Conservation (phyloP, 192 early-diverging fungal species). For the Backusella australiensis region DNA sequence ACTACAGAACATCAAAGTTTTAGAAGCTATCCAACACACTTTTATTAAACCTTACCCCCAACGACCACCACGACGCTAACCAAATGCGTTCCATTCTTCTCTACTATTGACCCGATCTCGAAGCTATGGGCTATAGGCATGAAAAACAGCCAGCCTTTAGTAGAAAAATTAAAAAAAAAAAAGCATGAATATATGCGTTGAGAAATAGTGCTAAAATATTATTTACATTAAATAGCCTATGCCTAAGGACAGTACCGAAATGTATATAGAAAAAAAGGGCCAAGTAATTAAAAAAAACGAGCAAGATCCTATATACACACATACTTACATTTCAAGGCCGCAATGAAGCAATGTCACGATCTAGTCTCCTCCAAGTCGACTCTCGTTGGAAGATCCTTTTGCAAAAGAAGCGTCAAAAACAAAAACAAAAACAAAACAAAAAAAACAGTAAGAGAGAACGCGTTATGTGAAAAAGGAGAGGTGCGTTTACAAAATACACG, state of each 20-base stretch:
- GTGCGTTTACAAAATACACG: neutral
- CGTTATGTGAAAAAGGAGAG: neutral
- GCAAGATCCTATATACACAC: neutral
- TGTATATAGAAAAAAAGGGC: neutral
- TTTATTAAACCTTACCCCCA: neutral
- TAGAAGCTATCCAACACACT: neutral
- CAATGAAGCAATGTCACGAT: neutral
- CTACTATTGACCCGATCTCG: neutral
- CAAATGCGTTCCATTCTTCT: neutral
- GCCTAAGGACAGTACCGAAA: neutral
- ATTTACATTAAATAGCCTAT: neutral
- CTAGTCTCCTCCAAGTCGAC: neutral
- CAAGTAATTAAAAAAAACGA: neutral
- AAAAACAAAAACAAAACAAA: neutral
- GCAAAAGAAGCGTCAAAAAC: too few species aligned
- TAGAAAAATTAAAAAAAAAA: neutral
- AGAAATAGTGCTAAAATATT: neutral
- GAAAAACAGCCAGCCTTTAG: neutral
- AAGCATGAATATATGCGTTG: neutral
- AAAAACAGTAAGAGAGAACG: neutral
- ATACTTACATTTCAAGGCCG: neutral
- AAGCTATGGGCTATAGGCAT: neutral
- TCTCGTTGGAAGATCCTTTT: neutral
- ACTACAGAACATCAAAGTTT: neutral
- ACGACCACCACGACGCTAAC: neutral